phyloP scores from a whole-genome alignment of 345 rosid species.

The Melaleuca alternifolia region DNA sequence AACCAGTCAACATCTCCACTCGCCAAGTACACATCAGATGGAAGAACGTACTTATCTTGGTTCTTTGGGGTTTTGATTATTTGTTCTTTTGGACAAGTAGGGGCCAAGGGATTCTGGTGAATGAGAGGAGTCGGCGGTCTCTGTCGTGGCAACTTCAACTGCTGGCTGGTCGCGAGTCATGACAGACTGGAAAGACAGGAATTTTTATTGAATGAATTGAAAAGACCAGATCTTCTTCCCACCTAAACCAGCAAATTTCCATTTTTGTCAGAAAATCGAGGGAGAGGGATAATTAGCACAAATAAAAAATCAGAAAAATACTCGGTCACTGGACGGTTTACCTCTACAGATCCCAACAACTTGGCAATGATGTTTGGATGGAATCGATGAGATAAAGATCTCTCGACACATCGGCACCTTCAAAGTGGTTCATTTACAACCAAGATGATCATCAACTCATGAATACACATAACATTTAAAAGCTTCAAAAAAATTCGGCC shows the following conservation, averaged over 20 bases:
- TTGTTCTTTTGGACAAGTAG: neutral
- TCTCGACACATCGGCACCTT: neutral
- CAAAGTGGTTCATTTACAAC: neutral
- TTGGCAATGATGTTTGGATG: neutral
- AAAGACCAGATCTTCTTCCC: neutral
- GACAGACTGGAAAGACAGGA: neutral
- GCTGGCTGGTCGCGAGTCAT: neutral
- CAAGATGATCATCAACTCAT: neutral
- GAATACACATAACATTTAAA: too few species aligned
- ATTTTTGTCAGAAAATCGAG: neutral
- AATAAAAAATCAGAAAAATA: neutral
- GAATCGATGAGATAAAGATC: neutral
- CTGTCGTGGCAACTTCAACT: neutral
- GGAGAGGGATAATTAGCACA: neutral
- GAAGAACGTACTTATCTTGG: neutral
- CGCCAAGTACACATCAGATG: neutral
- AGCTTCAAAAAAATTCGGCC: neutral
- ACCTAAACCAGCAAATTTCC: neutral
- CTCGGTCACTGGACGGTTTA: neutral
- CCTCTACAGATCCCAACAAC: neutral
- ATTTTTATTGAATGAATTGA: neutral
- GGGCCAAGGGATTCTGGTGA: neutral
- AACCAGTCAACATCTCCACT: neutral
- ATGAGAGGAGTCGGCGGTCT: conserved; percentile 1
- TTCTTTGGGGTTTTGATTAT: neutral